Evolutionary conservation across 129 eudicot species (phyloP).

Genomic region (Pseudognaphalium luteoalbum): DNA sequence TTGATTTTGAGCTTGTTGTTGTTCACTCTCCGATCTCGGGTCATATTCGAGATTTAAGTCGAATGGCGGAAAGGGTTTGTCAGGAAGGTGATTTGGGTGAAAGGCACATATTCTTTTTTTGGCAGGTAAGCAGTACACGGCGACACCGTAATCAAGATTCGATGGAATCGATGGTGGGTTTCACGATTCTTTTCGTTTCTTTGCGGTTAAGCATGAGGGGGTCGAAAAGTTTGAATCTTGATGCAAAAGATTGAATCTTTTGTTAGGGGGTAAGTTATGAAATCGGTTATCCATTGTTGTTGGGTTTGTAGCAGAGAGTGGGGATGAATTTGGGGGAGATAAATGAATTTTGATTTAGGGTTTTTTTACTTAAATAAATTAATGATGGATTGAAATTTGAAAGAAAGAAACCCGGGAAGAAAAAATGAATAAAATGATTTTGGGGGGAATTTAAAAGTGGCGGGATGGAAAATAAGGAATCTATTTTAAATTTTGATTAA

Average conservation of each 20-base stretch:
- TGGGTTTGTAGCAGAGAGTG: background rate
- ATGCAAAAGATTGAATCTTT: constrained; percentile 58
- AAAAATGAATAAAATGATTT: background rate
- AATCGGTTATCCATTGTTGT: constrained; percentile 51
- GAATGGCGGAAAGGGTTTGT: constrained; percentile 37
- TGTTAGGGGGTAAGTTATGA: constrained; percentile 67
- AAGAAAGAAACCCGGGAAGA: constrained; percentile 29
- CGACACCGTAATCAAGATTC: constrained; percentile 16
- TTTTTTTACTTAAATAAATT: constrained; percentile 11
- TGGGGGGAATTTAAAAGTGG: constrained; percentile 28
- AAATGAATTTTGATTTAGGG: background rate
- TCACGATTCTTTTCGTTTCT: constrained; percentile 22
- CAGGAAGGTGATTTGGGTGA: constrained; percentile 28
- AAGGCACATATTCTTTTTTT: constrained; percentile 69
- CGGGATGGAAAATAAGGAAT: constrained; percentile 22
- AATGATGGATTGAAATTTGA: constrained; percentile 1
- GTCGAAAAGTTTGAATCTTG: background rate
- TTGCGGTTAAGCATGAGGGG: constrained; percentile 60
- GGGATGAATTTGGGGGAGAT: constrained; percentile 1
- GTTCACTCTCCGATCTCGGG: constrained; percentile 27
- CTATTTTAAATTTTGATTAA: constrained; percentile 10
- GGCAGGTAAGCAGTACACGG: constrained; percentile 60
- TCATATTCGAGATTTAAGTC: constrained; percentile 66
- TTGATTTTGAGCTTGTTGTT: background rate
- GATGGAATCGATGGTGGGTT: background rate